Base-by-base conservation (phyloP, 805 yeast genomes). In the Limtongia smithiae region DNA sequence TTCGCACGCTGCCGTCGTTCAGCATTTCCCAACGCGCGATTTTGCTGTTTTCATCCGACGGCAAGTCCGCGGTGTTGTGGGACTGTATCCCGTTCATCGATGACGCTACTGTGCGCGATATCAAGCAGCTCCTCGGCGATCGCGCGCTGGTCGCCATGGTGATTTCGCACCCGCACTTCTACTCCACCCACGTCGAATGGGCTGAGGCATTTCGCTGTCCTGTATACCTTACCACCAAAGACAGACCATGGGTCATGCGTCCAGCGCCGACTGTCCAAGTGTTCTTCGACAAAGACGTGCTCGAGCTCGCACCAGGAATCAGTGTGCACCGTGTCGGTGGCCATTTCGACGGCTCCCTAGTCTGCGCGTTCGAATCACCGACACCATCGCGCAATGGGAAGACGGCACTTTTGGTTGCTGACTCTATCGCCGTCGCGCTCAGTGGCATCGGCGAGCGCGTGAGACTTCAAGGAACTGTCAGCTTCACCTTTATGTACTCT, bases 11-110 rank as follows among this genome's bases (percentile, higher is more conserved):
- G 5, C 60, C 60, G 7, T 41, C 27, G 31, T 14, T 57, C n/a
- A 59, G 59, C 11, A 57, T 57, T 28, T 57, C 59, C 30, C 60
- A 57, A 37, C 51, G 59, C 12, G 59, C 57, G 21, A 48, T 57
- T 30, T 37, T 57, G 21, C 40, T 57, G 41, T 27, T 50, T 34
- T 44, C 55, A 4, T 35, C 46, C 20, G 50, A 47, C 15, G 59
- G 59, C 12, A 45, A 45, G 8, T 34, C 30, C 22, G 41, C 46
- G 14, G 41, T 57, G 3, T 30, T 57, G 25, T 57, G 60, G 60
- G 60, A 57, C 24, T 57, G 60, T 30, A 32, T 54, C 12, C 36
- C 57, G 14, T 50, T 34, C 36, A 42, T 53, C 15, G 58, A 54
- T 30, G 51, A 44, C 20, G 47, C 41, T 7, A 54, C 58, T 12